Evolutionary conservation across 202 grass and related monocot species (phyloP), one percentile per base, ranked within the genome.

Genomic region (Carex arenaria): DNA sequence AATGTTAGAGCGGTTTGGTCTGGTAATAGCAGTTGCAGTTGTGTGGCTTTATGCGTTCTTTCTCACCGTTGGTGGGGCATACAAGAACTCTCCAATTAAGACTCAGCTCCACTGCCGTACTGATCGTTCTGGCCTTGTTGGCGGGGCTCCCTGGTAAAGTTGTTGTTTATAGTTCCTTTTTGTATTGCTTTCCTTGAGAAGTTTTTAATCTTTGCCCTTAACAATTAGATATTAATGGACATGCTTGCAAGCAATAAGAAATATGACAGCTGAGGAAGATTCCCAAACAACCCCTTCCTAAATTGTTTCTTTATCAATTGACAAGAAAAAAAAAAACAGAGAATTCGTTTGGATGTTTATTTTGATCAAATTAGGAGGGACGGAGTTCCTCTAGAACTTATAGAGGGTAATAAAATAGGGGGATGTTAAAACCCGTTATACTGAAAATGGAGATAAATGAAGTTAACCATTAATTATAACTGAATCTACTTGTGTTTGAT

Each of bases 11-110:
- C 83, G 91, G 18, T 98, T 95, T 23, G 87, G 92, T 47, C 47
- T 98, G 78, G 74, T 95, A 85, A 87, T 98, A 85, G 89, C 95
- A 12, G 66, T 95, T n/a, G 85, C 72, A 20, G 62, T 95, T 62
- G 86, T 98, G 51, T 98, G 95, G 95, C 85, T 98, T 51, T 98
- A 93, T 49, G 89, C 95, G 0, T 93, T 91, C 86, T 93, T 95
- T 73, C 85, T 98, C 76, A 98, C 95, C 5, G 86, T 91, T 28
- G 95, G 92, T n/a, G 92, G 95, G 22, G 92, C 95, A 22, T 98
- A 98, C 32, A 94, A 89, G 84, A 87, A 89, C 68, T 85, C 87
- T 80, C 56, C 92, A 86, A 80, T 70, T 0, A 93, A 93, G 85
- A 98, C 95, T 20, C 95, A 98, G 66, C 75, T 90, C 53, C 90